Percentiles rank a stretch among this genome's conserved stretches.
These are phyloP conservation scores for Quercus phellos DNA, from an alignment of 331 rosid species.

Conservation along the genomic window DNA sequence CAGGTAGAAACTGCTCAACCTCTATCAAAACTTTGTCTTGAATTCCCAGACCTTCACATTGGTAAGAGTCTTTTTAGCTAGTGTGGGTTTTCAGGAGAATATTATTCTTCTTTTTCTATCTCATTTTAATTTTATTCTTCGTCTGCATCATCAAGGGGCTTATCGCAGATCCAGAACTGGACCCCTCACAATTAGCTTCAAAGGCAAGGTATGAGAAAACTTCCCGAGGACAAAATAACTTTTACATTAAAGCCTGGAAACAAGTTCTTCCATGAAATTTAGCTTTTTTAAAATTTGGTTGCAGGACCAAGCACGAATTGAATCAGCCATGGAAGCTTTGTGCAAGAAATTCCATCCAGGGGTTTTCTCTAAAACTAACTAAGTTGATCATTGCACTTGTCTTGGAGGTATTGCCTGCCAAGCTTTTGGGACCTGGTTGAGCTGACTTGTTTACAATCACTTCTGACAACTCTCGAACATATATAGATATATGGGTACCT, in stretches of 20 bases:
- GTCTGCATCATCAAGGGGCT: slow-evolving; percentile 49
- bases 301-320: slow-evolving; percentile 62
- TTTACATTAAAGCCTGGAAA: background rate
- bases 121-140: slow-evolving; percentile 17
- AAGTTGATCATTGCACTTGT: slow-evolving; percentile 20
- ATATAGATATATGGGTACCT: too few species aligned
- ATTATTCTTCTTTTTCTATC: slow-evolving; percentile 4
- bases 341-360: slow-evolving; percentile 53
- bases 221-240: slow-evolving; percentile 3
- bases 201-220: slow-evolving; percentile 59
- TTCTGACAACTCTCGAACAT: too few species aligned
- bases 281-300: slow-evolving; percentile 12
- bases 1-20: slow-evolving; percentile 85
- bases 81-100: slow-evolving; percentile 4
- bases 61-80: slow-evolving; percentile 42
- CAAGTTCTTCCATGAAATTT: background rate
- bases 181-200: slow-evolving; percentile 49
- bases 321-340: slow-evolving; percentile 50
- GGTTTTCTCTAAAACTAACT: slow-evolving; percentile 43
- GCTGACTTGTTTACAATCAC: background rate
- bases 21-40: slow-evolving; percentile 70
- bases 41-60: slow-evolving; percentile 78
- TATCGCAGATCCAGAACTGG: slow-evolving; percentile 56
- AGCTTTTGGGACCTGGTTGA: slow-evolving; percentile 11
- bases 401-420: background rate